Evolutionary conservation across 2,329 filamentous ascomycete species (phyloP), one percentile per base, ranked within the genome.

Genomic region (Aspergillus sp.): DNA sequence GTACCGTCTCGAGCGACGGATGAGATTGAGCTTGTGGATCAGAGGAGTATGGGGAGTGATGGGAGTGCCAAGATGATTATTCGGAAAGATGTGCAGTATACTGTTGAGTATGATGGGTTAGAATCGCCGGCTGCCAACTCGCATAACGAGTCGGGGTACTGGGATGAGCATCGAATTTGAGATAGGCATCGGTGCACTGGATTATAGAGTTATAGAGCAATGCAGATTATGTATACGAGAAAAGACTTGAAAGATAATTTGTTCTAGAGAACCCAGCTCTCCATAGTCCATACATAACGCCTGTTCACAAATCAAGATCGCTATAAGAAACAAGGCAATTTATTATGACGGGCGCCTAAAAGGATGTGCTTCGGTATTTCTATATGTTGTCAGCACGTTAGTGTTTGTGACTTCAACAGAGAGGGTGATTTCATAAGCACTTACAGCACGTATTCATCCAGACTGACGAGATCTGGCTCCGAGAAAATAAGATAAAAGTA

Each of bases 401-500:
- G 35, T 37, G 14, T 37, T 19, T 12, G 15, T 21, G 15, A 17
- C 21, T 9, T 14, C 3, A 11, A 31, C 12, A 25, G 8, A n/a
- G 15, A 12, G 31, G 8, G 11, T 14, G 15, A 12, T 39, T 11
- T 43, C 17, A 43, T 43, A 17, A 21, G 6, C 35, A 71, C 73
- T 64, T 65, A 76, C 69, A 78, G 52, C n/a, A 78, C 76, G 62
- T 75, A 78, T 45, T 78, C 73, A 55, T 79, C 76, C 59, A 79
- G 63, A 59, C 71, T 77, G 40, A 79, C 65, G 46, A 71, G 57
- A 50, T 70, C 64, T 6, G 75, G 74, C 52, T 76, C 74, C 4
- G 73, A 75, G 58, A 79, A 78, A 25, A 76, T 73, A n/a, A 78
- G 68, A 40, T 77, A 79, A 47, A 78, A 73, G 58, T 79, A 78